Evolutionary conservation across 2,329 filamentous ascomycete species (phyloP), one percentile per base, ranked within the genome.

Genomic region (Ophiostoma himal-ulmi): DNA sequence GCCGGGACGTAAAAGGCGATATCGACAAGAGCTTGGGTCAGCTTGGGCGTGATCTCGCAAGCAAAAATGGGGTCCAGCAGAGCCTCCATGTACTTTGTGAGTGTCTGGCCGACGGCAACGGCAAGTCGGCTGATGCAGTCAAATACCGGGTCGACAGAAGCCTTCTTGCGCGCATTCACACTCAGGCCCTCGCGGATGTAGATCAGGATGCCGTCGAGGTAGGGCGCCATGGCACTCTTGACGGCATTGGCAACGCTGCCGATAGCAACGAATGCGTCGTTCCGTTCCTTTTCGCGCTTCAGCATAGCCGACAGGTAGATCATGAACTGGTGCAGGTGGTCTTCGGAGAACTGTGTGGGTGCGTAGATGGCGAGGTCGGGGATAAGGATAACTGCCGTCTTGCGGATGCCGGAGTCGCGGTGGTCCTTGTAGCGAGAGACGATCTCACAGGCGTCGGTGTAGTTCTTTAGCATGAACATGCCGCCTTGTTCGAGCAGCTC

Each of bases 1-100:
- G 96, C 93, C 0, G 94, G 95, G 66, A 99, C 97, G 78, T 99
- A 98, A 77, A 98, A 96, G 37, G 95, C 95, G 92, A 99, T 97
- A 77, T 99, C 96, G 30, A 98, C 94, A 69, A 99, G 83, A 2
- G 96, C 96, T 78, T 98, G 94, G 0, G 94, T 97, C 34, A 99
- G 85, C 74, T 96, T 95, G 70, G 94, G 91, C 52, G 93, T 97
- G 69, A 99, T 84, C 67, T 96, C 95, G 78, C 95, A 99, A 20
- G 93, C 94, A 79, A 99, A 99, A 71, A 99, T 97, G 13, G 96
- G 94, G 75, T 97, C 94, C 11, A 99, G 85, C 37, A 99, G 83
- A 14, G 94, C 92, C 78, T 97, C 94, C 89, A 99, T 97, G 78
- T 98, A 97, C 80, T 98, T 99, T 84, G 93, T 98, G 69, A 99